Base-by-base conservation (phyloP, 441 rosid species). In the Dalechampia spathulata region DNA sequence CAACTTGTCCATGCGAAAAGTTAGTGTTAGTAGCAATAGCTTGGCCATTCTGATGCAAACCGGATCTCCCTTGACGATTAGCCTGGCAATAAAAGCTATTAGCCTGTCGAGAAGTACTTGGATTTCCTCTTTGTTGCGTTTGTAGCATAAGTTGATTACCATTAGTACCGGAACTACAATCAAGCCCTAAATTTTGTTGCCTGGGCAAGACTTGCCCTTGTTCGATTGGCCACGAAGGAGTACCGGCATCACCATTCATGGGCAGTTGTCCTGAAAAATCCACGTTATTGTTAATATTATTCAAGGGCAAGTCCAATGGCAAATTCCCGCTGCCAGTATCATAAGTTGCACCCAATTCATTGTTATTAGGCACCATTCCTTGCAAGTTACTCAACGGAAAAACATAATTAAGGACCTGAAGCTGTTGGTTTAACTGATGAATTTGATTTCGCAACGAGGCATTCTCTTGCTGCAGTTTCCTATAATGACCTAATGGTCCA, bases 401-500 rank as follows among this genome's bases (percentile, higher is more conserved):
- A 34, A n/a, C 9, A 39, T 3, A 2, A 0, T 28, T 2, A 1
- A 28, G 5, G 37, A 4, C 16, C n/a, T 57, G 42, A 0, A 7
- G 11, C 16, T 56, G 37, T n/a, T 12, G 13, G 8, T 14, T 45
- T 20, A 48, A 25, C 19, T 39, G 47, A 12, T 32, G 5, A 30
- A 19, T 1, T 19, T 11, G 16, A 28, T 17, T 14, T n/a, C 42
- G 60, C 54, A 61, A 49, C 26, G 4, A 0, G 6, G 50, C 30
- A 19, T 49, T 38, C 32, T 61, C 66, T 5, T 17, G 37, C 21
- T 51, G 37, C 1, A 55, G 28, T 12, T 6, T 49, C 15, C 7
- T 50, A 34, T 38, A 66, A 13, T 40, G 34, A 17, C 76, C 78
- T 3, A 66, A 58, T 6, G 78, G 74, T 4, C 81, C 78, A 34